A percentile compares a stretch with the other conserved stretches of the same genome.
phyloP scores from a whole-genome alignment of 768 basidiomycete genomes.

The Crucibulum laeve region DNA sequence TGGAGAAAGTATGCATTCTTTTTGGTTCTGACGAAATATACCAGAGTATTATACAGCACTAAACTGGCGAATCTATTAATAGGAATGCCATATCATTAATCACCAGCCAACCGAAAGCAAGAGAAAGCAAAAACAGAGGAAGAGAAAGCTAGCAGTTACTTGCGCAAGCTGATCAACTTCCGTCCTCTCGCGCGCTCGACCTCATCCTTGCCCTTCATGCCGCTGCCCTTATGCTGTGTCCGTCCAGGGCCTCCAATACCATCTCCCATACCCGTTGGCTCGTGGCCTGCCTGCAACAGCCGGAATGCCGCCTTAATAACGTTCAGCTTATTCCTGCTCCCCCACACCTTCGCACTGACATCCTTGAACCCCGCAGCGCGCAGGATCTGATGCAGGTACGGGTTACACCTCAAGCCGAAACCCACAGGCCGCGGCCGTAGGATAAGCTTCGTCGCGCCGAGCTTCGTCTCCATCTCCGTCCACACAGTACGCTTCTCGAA shows the following conservation, averaged over 20 bases:
- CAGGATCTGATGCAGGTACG: conserved; percentile 82
- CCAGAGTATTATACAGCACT: no score
- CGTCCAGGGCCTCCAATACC: conserved; percentile 71
- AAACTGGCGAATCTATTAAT: no score
- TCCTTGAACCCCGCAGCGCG: conserved; percentile 96
- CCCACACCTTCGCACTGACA: conserved; percentile 92
- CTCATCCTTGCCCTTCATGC: conserved; percentile 61
- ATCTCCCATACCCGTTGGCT: conserved; percentile 77
- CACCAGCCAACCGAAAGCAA: no score
- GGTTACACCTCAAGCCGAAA: conserved; percentile 89
- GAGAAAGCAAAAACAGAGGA: no score
- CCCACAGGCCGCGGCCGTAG: conserved; percentile 83
- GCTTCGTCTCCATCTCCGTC: conserved; percentile 84
- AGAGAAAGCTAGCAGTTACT: no score
- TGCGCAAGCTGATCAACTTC: conserved; percentile 64
- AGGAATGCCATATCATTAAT: no score
- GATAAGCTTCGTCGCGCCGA: conserved; percentile 77
- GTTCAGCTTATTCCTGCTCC: conserved; percentile 80
- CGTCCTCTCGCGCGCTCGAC: conserved; percentile 83
- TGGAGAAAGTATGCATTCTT: no score
- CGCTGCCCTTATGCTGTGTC: conserved; percentile 71
- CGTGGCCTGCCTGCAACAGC: conserved; percentile 82
- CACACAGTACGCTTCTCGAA: conserved; percentile 95
- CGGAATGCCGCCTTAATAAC: conserved; percentile 84
- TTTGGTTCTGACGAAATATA: no score